Evolutionary conservation across 2,329 filamentous ascomycete species (phyloP), one percentile per base, ranked within the genome.

Genomic region (Fusarium sp.): DNA sequence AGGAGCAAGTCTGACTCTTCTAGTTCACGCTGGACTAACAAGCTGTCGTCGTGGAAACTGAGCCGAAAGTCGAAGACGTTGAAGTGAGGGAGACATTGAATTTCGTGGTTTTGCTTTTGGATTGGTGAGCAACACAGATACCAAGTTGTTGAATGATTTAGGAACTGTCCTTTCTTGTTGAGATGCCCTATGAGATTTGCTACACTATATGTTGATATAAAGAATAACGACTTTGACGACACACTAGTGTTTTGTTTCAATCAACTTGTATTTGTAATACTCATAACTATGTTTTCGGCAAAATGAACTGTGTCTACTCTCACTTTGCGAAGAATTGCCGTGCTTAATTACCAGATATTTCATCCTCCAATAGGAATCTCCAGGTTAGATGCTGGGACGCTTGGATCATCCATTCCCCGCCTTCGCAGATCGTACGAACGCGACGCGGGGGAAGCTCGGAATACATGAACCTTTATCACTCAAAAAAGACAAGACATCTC

Each of bases 1-100:
- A 64, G 54, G 15, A 62, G 42, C 6, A 73, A 71, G 24, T 57
- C 49, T 0, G 64, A 65, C 8, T 38, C 49, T 3, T 54, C 59
- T 14, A 22, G 26, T 3, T 66, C 65, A 9, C 66, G 67, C 0
- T 74, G 70, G 72, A 43, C 52, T 10, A 65, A 40, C 8, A 74
- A 62, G n/a, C 6, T 72, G 8, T 69, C 71, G 2, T 65, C 68
- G 6, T 74, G 63, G 70, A 74, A 73, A 33, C n/a, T 74, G 6
- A 51, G 59, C 15, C 45, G 67, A 1, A 74, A 65, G n/a, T 73
- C 70, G 13, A 54, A 68, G 13, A 73, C 71, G 21, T 6, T 55
- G 3, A 74, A 74, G 24, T 54, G 19, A 53, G 7, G 2, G 1
- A 21, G 5, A 7, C 7, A 21, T 19, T 7, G 6, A 7, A 10